Evolutionary conservation across 305 asterid genomes (phyloP), one percentile per base, ranked within the genome.

Genomic region (Coffea humblotiana): DNA sequence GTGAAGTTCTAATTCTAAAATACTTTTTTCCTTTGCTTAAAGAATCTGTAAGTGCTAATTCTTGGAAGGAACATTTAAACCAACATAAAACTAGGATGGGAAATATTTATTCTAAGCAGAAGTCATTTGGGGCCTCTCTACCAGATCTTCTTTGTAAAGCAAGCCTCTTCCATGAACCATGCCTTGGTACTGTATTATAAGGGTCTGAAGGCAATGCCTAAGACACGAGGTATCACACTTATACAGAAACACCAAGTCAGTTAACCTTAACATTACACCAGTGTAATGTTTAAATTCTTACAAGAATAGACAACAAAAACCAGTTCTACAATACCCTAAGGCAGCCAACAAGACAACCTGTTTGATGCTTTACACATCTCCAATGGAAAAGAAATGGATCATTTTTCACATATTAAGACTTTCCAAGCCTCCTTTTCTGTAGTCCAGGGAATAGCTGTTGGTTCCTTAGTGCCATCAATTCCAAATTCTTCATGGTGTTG

Each of bases 321-420:
- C 91, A 86, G 71, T 83, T 84, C 83, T 86, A 89, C 82, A 84
- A 72, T 64, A 86, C 84, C 82, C 90, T 88, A 9, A 88, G 77
- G 77, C 88, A 84, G 29, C 91, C 91, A 16, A 88, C 88, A 2
- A 86, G 73, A 40, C 84, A 77, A 12, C 91, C 89, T 37, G 91
- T 86, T 29, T 88, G 88, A 70, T 86, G 91, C 88, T 84, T 88
- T 74, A 89, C 86, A 18, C 88, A 81, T 79, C 75, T 82, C 83
- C 88, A 86, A 73, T 88, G 91, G 72, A 86, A 86, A 67, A 86
- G 80, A 74, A 86, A 78, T 11, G 88, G 89, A 84, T 86, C 88
- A 13, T 86, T 88, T 40, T 54, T 72, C 32, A 66, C 76, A 85
- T 86, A 82, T 84, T 77, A 85, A 63, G 65, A 85, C 82, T 80